Percentiles rank a stretch among this genome's conserved stretches.
These are phyloP conservation scores for Colletotrichum scovillei DNA, from an alignment of 2,329 filamentous ascomycete genomes.

Conservation along the genomic window DNA sequence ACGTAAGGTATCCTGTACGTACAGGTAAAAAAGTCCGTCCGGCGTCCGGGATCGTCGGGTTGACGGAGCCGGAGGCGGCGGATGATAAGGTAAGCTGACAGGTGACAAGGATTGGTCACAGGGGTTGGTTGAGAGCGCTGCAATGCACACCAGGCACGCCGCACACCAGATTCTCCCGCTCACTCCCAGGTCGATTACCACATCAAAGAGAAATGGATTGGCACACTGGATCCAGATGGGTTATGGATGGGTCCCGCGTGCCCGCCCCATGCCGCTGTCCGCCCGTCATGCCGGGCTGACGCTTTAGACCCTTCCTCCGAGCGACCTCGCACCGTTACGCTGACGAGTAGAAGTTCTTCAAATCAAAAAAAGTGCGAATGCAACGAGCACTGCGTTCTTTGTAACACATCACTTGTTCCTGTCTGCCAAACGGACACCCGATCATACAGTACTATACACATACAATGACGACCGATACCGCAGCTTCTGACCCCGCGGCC, in stretches of 20 bases:
- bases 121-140: background rate
- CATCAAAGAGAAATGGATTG: background rate
- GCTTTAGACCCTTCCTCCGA: conserved; percentile 2
- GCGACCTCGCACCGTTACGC: conserved; percentile 15
- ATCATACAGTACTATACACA: background rate
- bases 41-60: background rate
- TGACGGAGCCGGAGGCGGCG: background rate
- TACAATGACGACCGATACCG: conserved; percentile 21
- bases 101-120: conserved; percentile 12
- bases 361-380: background rate
- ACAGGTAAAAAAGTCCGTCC: background rate
- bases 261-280: background rate
- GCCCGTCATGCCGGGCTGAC: conserved; percentile 20
- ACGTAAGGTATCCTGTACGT: conserved; percentile 3
- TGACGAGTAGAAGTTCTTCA: conserved; percentile 17
- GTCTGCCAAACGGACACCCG: background rate
- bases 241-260: conserved; percentile 11
- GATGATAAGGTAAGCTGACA: conserved; percentile 14
- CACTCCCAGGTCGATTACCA: conserved; percentile 23
- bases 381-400: background rate
- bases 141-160: background rate
- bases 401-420: background rate
- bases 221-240: background rate
- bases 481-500: conserved; percentile 21
- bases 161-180: background rate